Evolutionary conservation across 2,329 filamentous ascomycete genomes (phyloP), one percentile per base, ranked within the genome.

Genomic region (Monilinia laxa): DNA sequence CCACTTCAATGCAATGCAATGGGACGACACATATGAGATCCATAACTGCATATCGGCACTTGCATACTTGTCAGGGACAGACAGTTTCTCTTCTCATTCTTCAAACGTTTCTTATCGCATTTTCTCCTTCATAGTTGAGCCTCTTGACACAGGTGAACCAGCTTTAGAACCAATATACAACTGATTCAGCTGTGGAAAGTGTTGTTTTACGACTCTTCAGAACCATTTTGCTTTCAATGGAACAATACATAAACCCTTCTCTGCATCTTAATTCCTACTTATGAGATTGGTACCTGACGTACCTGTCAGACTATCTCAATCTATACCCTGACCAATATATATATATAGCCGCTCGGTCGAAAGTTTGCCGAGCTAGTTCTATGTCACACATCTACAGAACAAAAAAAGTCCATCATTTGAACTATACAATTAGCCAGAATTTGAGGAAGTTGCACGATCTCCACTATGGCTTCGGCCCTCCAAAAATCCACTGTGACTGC

Each of bases 381-480:
- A 11, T 62, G 25, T 52, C 42, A 65, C n/a, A 65, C 25, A 20
- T 52, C 16, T 12, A 47, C 45, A 47, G 18, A 47, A 47, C 9
- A 9, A 9, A n/a, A 9, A 23, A 18, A 65, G 23, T 60, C 25
- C 20, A 60, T 35, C 11, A 53, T 59, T 28, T 52, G 16, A 65
- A 28, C 16, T 45, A 53, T 31, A 52, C 16, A 65, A 65, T 65
- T 65, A 59, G 45, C 55, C 54, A 59, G n/a, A 65, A 59, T 20
- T 2, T 18, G 20, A 60, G 12, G 40, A 14, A 25, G n/a, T 47
- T 28, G 10, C 12, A 1, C 28, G 18, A 14, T 42, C 40, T 20
- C 38, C 38, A 58, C 40, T 49, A 51, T 59, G 20, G 20, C 31
- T 55, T 31, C 23, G 51, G 14, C 20, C 23, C 40, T 54, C 18